Percentiles rank a stretch among this genome's conserved stretches.
Evolutionary conservation across 1,284 basidiomycete genomes (phyloP).

Genomic region (Vanrija sp.): DNA sequence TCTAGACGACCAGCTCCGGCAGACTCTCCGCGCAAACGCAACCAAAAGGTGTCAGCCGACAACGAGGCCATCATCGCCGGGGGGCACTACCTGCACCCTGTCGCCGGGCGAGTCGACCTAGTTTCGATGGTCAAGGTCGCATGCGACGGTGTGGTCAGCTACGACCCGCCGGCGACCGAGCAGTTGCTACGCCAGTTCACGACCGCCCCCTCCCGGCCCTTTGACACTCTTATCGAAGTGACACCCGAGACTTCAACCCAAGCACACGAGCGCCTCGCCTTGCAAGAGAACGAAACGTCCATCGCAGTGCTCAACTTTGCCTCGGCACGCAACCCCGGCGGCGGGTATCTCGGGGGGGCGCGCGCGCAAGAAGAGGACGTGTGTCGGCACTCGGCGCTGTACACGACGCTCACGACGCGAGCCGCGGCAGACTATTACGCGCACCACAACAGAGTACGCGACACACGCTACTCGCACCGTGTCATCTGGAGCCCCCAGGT

Average conservation of each 20-base stretch:
- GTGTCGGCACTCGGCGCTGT: slow-evolving; percentile 16
- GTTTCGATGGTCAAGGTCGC: neutral
- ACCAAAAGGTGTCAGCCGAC: neutral
- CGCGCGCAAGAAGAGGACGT: slow-evolving; percentile 18
- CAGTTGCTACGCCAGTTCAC: neutral
- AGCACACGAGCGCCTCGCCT: slow-evolving; percentile 4
- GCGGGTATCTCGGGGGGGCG: slow-evolving; percentile 15
- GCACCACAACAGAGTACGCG: neutral
- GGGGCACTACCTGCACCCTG: neutral
- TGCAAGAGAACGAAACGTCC: neutral
- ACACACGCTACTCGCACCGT: slow-evolving; percentile 17
- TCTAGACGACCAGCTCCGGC: too few relatives aligned
- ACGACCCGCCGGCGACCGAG: slow-evolving; percentile 1
- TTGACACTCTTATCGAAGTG: neutral
- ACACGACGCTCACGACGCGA: slow-evolving; percentile 2
- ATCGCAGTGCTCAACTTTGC: slow-evolving; percentile 16
- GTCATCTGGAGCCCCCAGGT: slow-evolving; percentile 13
- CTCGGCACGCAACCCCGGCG: slow-evolving; percentile 13
- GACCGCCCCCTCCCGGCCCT: neutral
- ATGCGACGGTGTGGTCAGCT: neutral
- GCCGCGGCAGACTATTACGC: slow-evolving; percentile 4
- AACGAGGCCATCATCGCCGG: slow-evolving; percentile 9
- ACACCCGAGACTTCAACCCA: slow-evolving; percentile 10
- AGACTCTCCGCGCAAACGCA: too few relatives aligned
- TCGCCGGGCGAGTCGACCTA: slow-evolving; percentile 7